Percentiles rank a stretch among this genome's conserved stretches.
Conservation (phyloP, 139 green algal genomes). For the Eudorina sp. region DNA sequence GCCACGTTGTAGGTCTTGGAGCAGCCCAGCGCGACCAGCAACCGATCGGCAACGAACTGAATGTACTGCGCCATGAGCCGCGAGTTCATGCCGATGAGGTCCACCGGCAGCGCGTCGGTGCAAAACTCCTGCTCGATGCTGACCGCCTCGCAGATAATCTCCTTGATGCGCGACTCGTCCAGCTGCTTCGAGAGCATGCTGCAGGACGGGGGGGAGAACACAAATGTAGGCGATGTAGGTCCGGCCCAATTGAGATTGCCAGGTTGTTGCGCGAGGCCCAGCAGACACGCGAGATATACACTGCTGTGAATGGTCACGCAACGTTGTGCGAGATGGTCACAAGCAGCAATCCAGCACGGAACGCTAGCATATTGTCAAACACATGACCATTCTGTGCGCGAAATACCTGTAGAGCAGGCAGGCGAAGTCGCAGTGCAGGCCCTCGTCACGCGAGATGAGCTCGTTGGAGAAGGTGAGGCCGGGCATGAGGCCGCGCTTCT, state of each 20-base stretch:
- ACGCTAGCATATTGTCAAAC: too few relatives aligned
- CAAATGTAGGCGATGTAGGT: too few relatives aligned
- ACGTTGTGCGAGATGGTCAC: too few relatives aligned
- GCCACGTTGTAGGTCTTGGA: constrained; percentile 85
- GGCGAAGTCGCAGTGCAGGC: constrained; percentile 98
- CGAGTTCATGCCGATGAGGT: constrained; percentile 92
- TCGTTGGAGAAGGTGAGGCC: constrained; percentile 99
- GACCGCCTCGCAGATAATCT: constrained; percentile 95
- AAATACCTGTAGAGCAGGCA: constrained; percentile 94
- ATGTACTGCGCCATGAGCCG: constrained; percentile 96
- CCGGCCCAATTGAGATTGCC: too few relatives aligned
- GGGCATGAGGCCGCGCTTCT: constrained; percentile 99
- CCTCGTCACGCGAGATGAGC: constrained; percentile 98
- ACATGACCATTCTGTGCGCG: too few relatives aligned
- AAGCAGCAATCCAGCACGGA: too few relatives aligned
- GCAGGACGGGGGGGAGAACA: constrained; percentile 18
- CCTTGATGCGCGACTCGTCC: constrained; percentile 65
- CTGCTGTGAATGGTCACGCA: too few relatives aligned
- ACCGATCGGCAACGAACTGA: constrained; percentile 92
- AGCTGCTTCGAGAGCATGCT: constrained; percentile 90
- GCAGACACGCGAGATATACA: too few relatives aligned
- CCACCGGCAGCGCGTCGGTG: constrained; percentile 59
- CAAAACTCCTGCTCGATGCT: constrained; percentile 96
- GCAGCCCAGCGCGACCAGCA: constrained; percentile 91
- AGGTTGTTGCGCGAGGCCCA: too few relatives aligned